A percentile compares a stretch with the other conserved stretches of the same genome.
phyloP scores from a whole-genome alignment of 1,139 yeast species.

The Spathaspora sp. region DNA sequence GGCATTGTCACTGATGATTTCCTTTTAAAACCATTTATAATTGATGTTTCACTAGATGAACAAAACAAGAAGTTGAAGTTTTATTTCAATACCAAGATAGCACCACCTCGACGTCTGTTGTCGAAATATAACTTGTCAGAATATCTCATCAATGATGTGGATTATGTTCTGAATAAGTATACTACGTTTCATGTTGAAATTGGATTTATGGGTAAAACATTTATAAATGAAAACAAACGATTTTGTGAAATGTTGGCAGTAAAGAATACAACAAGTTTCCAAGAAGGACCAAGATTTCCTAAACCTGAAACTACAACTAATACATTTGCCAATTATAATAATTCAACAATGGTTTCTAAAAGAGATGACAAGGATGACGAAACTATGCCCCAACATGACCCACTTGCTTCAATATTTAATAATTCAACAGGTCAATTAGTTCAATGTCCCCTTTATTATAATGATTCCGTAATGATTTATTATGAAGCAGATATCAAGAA shows the following conservation, averaged over 20 bases:
- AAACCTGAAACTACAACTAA: not conserved
- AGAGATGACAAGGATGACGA: not conserved
- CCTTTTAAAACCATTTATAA: conserved; percentile 31
- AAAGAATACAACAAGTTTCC: conserved; percentile 30
- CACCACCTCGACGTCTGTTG: conserved; percentile 11
- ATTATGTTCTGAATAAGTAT: conserved; percentile 42
- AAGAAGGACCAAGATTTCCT: conserved; percentile 23
- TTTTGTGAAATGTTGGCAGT: conserved; percentile 49
- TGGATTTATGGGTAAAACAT: conserved; percentile 43
- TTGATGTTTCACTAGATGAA: conserved; percentile 43
- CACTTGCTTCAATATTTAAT: conserved; percentile 5
- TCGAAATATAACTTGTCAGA: conserved; percentile 57
- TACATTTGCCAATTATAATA: not conserved
- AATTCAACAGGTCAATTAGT: conserved; percentile 28
- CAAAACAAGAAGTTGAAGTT: conserved; percentile 34
- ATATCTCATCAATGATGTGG: conserved; percentile 40
- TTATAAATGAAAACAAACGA: conserved; percentile 38
- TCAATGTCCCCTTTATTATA: conserved; percentile 43
- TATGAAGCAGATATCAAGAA: conserved; percentile 38
- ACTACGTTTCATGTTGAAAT: conserved; percentile 50
- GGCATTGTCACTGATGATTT: conserved; percentile 4
- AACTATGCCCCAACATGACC: not conserved
- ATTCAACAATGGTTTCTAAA: conserved; percentile 3
- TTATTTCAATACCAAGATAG: conserved; percentile 37
- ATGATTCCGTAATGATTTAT: conserved; percentile 39